A percentile compares a stretch with the other conserved stretches of the same genome.
phyloP scores from a whole-genome alignment of 805 yeast species.

The Scheffersomyces lignosus region DNA sequence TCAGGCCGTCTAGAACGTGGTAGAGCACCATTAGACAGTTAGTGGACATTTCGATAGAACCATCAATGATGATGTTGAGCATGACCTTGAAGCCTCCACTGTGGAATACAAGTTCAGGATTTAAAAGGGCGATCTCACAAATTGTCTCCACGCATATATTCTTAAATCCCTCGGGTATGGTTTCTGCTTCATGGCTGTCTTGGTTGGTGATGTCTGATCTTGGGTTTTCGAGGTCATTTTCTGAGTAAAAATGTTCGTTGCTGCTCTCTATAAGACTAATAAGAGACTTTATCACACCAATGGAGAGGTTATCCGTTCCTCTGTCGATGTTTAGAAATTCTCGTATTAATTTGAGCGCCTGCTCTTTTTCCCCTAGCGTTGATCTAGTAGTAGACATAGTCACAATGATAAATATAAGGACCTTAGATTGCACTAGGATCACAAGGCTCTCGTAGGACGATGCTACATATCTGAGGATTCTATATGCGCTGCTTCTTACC shows the following conservation, averaged over 20 bases:
- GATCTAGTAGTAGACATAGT: slow-evolving; percentile 61
- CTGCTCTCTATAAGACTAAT: slow-evolving; percentile 27
- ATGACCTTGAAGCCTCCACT: slow-evolving; percentile 54
- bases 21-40: slow-evolving; percentile 45
- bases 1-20: slow-evolving; percentile 58
- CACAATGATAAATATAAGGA: slow-evolving; percentile 63
- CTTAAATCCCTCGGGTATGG: slow-evolving; percentile 33
- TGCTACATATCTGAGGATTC: slow-evolving; percentile 67
- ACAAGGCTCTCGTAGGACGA: slow-evolving; percentile 54
- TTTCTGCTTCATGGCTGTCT: not conserved
- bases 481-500: slow-evolving; percentile 73
- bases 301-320: slow-evolving; percentile 54
- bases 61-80: slow-evolving; percentile 31
- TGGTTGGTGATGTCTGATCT: not conserved
- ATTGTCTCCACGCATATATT: slow-evolving; percentile 45
- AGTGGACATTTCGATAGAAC: slow-evolving; percentile 17
- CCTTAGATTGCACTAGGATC: slow-evolving; percentile 51
- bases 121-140: slow-evolving; percentile 36
- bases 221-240: not conserved
- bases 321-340: slow-evolving; percentile 51
- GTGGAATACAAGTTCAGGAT: slow-evolving; percentile 47
- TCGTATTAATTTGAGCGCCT: slow-evolving; percentile 73
- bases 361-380: slow-evolving; percentile 63
- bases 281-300: slow-evolving; percentile 67
- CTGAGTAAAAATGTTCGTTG: slow-evolving; percentile 2